These are phyloP conservation scores for Aegle marmelos DNA, from an alignment of 345 rosid genomes.

Conservation along the genomic window DNA sequence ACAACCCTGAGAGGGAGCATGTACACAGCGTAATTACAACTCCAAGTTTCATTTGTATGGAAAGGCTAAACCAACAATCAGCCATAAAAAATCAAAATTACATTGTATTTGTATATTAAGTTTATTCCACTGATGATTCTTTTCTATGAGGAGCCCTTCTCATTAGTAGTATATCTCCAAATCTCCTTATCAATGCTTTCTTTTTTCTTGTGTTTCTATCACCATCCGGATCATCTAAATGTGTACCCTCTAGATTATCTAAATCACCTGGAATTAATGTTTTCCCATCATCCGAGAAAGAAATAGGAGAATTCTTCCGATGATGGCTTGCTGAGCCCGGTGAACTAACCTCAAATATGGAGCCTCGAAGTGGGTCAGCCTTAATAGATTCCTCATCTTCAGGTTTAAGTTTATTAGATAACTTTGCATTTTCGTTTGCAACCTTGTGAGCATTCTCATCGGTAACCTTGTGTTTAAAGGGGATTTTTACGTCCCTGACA, in stretches of 20 bases:
- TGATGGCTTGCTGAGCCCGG: conserved; percentile 41
- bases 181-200: conserved; percentile 66
- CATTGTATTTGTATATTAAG: neutral
- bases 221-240: conserved; percentile 48
- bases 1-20: neutral
- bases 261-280: conserved; percentile 42
- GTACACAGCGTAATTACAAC: neutral
- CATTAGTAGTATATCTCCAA: conserved; percentile 59
- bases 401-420: conserved; percentile 5
- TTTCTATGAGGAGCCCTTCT: conserved; percentile 47
- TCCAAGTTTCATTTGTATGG: neutral
- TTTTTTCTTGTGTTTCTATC: conserved; percentile 59
- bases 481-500: conserved; percentile 48
- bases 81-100: neutral
- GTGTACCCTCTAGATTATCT: conserved; percentile 41
- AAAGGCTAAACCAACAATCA: neutral
- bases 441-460: conserved; percentile 37
- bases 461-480: conserved; percentile 34
- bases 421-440: conserved; percentile 23
- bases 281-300: conserved; percentile 41
- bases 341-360: conserved; percentile 65
- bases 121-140: conserved; percentile 22
- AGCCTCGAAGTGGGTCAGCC: conserved; percentile 58
- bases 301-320: conserved; percentile 38
- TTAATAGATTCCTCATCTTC: conserved; percentile 22